Evolutionary conservation across 23 red algal species (phyloP).

Genomic region (Gracilaria domingensis): DNA sequence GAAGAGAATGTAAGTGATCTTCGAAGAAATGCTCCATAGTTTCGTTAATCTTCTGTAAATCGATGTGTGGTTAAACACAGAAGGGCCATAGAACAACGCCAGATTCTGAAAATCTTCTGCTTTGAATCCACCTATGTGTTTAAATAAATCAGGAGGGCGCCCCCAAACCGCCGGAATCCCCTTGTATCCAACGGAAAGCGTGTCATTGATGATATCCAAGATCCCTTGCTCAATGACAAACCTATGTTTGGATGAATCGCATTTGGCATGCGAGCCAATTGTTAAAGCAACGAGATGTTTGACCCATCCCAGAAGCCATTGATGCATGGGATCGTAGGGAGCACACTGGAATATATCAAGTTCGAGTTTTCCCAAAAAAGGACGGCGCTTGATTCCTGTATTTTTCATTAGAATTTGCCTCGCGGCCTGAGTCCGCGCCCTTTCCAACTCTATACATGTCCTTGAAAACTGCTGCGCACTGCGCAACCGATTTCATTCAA

Average conservation of each 20-base stretch:
- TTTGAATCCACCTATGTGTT: neutral
- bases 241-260: neutral
- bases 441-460: neutral
- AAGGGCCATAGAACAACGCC: neutral
- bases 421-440: neutral
- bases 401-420: neutral
- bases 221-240: neutral
- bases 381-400: neutral
- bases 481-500: neutral
- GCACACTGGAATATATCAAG: neutral
- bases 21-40: neutral
- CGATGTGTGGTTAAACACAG: neutral
- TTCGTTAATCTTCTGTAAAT: neutral
- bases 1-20: constrained; percentile 23
- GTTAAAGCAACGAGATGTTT: constrained; percentile 3
- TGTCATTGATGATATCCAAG: neutral
- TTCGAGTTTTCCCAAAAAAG: neutral
- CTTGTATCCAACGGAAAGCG: neutral
- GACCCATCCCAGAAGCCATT: constrained; percentile 5
- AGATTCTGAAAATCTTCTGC: constrained; percentile 24
- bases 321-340: constrained; percentile 32
- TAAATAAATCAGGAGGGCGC: constrained; percentile 6
- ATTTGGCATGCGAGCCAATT: neutral
- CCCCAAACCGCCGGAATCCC: constrained; percentile 12
- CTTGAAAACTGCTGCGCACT: neutral